Evolutionary conservation across 768 basidiomycete species (phyloP).

Genomic region (Macrolepiota dolichaula): DNA sequence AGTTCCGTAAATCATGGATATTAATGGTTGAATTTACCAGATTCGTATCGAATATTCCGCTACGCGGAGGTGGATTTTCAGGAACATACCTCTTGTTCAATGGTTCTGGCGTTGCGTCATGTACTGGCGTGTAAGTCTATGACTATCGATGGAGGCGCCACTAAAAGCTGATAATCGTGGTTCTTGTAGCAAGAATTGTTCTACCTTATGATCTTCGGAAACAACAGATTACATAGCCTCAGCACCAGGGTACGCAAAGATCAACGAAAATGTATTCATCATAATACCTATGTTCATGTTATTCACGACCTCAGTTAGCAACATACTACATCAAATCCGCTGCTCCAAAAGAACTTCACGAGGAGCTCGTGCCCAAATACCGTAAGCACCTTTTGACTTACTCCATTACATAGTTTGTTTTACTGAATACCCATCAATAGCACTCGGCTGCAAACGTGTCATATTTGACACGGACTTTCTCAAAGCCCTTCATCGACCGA

Average conservation of each 20-base stretch:
- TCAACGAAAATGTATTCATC: no score
- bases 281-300: not conserved
- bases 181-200: not conserved
- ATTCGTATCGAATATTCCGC: constrained; percentile 16
- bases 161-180: not conserved
- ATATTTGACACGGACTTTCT: constrained; percentile 49
- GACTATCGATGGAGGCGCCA: not conserved
- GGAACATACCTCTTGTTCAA: constrained; percentile 9
- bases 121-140: not conserved
- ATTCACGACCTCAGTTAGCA: constrained; percentile 13
- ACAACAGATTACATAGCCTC: not conserved
- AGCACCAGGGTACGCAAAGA: not conserved
- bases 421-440: constrained; percentile 20
- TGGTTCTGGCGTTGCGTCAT: not conserved
- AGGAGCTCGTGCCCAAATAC: constrained; percentile 44
- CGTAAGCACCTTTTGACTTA: constrained; percentile 26
- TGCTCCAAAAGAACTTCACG: constrained; percentile 44
- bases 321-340: constrained; percentile 32
- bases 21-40: not conserved
- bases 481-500: constrained; percentile 37
- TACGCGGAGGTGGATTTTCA: constrained; percentile 14
- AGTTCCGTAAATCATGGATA: not conserved
- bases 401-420: not conserved
- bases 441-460: constrained; percentile 52
- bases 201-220: not conserved